phyloP scores from a whole-genome alignment of 768 basidiomycete genomes.

The Tulasnella sp. region DNA sequence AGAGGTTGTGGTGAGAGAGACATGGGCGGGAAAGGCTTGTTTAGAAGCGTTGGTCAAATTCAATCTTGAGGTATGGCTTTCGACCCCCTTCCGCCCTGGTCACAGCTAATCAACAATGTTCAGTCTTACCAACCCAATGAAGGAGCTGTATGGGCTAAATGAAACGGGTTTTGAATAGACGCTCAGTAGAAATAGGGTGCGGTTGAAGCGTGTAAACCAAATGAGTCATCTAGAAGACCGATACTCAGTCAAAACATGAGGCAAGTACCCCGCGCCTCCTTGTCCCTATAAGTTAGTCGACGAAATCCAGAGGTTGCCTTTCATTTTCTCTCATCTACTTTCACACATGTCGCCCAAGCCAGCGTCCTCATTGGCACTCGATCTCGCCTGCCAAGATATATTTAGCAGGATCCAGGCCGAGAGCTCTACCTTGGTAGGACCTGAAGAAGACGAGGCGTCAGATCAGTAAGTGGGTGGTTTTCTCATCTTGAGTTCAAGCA shows the following conservation, averaged over 20 bases:
- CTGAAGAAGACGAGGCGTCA: background rate
- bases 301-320: too few relatives aligned
- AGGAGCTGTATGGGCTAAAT: background rate
- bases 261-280: too few relatives aligned
- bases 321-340: too few relatives aligned
- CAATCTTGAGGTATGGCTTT: conserved; percentile 16
- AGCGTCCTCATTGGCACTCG: background rate
- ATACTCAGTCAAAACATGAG: too few relatives aligned
- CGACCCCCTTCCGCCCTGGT: background rate
- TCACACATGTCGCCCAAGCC: background rate
- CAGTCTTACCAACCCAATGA: background rate
- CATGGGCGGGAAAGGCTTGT: conserved; percentile 33
- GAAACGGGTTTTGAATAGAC: background rate
- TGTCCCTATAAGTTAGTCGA: too few relatives aligned
- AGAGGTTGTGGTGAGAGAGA: conserved; percentile 46
- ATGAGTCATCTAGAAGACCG: too few relatives aligned
- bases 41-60: conserved; percentile 43
- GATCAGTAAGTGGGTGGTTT: background rate
- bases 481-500: background rate
- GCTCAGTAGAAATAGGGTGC: background rate
- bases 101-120: background rate
- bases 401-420: background rate
- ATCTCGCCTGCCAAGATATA: background rate
- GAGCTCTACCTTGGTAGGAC: background rate
- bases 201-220: too few relatives aligned